Evolutionary conservation across 2,329 filamentous ascomycete genomes (phyloP).

Genomic region (Pyrenochaeta sp.): DNA sequence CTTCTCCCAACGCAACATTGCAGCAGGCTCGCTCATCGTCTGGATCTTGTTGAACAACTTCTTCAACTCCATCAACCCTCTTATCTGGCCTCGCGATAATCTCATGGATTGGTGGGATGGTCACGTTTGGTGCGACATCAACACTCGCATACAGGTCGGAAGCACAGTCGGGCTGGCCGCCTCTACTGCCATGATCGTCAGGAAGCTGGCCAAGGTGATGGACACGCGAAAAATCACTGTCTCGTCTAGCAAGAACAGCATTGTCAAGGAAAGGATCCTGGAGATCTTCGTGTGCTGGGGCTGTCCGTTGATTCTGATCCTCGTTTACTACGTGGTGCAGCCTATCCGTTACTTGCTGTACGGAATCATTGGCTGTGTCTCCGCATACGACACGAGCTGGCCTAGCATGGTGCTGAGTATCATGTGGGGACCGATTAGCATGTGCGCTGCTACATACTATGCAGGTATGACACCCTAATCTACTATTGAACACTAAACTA

Average conservation of each 20-base stretch:
- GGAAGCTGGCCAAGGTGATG: conserved; percentile 66
- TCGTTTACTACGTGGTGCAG: conserved; percentile 67
- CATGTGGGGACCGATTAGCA: conserved; percentile 65
- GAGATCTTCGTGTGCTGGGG: conserved; percentile 65
- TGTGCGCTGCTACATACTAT: conserved; percentile 62
- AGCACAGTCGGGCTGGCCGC: conserved; percentile 61
- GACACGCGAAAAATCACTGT: conserved; percentile 64
- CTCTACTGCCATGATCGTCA: conserved; percentile 65
- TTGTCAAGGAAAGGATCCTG: conserved; percentile 55
- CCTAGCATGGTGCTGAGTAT: conserved; percentile 60
- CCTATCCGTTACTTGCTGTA: conserved; percentile 64
- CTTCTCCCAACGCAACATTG: conserved; percentile 66
- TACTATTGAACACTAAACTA: too few species aligned
- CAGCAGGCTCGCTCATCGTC: conserved; percentile 63
- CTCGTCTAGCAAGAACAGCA: conserved; percentile 58
- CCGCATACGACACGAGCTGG: conserved; percentile 65
- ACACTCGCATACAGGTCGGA: conserved; percentile 65
- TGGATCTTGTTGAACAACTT: conserved; percentile 66
- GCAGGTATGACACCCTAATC: conserved; percentile 57
- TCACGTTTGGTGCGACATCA: conserved; percentile 68
- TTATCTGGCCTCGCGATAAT: conserved; percentile 70
- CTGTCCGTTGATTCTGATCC: conserved; percentile 63
- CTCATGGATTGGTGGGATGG: conserved; percentile 65
- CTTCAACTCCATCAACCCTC: conserved; percentile 66
- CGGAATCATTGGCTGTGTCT: conserved; percentile 66